Base-by-base conservation (phyloP, 495 filamentous ascomycete genomes). In the Daldinia childiae region DNA sequence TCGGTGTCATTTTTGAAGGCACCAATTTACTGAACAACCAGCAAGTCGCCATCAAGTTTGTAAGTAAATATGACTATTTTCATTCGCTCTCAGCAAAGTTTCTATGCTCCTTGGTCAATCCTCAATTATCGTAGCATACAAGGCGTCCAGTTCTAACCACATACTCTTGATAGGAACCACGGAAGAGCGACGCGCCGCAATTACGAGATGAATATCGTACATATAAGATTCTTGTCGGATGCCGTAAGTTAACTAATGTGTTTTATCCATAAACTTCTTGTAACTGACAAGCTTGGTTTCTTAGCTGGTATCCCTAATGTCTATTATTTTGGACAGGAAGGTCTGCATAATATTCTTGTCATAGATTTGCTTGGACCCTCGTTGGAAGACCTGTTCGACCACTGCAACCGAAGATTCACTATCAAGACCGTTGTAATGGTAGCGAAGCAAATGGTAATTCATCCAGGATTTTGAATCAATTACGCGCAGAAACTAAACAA, bases 351-450 rank as follows among this genome's bases (percentile, higher is more conserved):
- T 82, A 99, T 99, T 72, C 89, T 99, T 2, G 95, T 99, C 60
- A 99, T 99, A 74, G 95, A 99, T 80, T 88, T 99, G 21, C 91
- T 99, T 14, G 95, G 95, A 24, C 95, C 96, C 30, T 97, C 93
- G 74, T 86, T 99, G 32, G 95, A 99, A 79, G 95, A 99, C 79
- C 88, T 99, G 0, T 99, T 99, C 79, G 95, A 99, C 75, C 95
- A 95, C 79, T 99, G 95, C 84, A 95, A 95, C 79, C 87, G 95
- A 72, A 89, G 94, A 73, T 99, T 99, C 83, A 89, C 92, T 3
- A 93, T 92, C 72, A 99, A 99, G 87, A 99, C 95, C 0, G 94
- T 97, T 4, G 95, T 98, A 15, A 98, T 99, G 95, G 95, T 99
- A 34, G 95, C 95, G 26, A 99, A 99, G 83, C 95, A 99, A 78